A percentile compares a stretch with the other conserved stretches of the same genome.
Conservation (phyloP, 78 protist species). For the Speleostelium caveatum region DNA sequence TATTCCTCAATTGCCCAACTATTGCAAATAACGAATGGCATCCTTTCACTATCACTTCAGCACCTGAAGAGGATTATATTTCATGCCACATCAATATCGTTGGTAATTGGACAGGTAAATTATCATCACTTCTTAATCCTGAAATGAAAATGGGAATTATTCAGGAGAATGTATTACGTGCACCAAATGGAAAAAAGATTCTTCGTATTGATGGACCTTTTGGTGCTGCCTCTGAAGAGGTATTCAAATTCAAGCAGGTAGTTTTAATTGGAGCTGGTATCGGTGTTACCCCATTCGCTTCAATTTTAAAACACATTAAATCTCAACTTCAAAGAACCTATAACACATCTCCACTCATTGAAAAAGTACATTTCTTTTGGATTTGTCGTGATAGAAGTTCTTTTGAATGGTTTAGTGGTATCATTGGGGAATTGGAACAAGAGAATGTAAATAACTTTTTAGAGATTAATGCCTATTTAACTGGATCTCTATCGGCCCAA, state of each 20-base stretch:
- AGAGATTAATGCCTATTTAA: constrained; percentile 83
- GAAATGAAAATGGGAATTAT: constrained; percentile 75
- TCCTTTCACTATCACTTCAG: constrained; percentile 94
- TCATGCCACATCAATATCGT: constrained; percentile 89
- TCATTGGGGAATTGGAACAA: constrained; percentile 81
- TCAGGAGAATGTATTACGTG: constrained; percentile 77
- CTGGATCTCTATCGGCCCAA: constrained; percentile 83
- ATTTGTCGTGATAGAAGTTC: constrained; percentile 83
- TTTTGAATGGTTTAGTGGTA: constrained; percentile 87
- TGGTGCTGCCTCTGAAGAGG: constrained; percentile 92
- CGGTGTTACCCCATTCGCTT: constrained; percentile 96
- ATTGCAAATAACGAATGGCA: constrained; percentile 92
- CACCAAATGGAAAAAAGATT: constrained; percentile 83
- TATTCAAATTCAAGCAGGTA: constrained; percentile 81
- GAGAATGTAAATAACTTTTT: constrained; percentile 75
- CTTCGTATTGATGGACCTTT: constrained; percentile 95
- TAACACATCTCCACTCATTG: constrained; percentile 35
- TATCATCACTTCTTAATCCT: constrained; percentile 76
- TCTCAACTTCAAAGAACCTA: constrained; percentile 39
- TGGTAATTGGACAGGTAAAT: constrained; percentile 85
- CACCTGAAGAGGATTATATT: constrained; percentile 91
- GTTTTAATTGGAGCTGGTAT: constrained; percentile 93
- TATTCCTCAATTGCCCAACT: constrained; percentile 89
- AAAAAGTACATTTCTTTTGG: constrained; percentile 89
- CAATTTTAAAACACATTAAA: constrained; percentile 85